Evolutionary conservation across 192 early-diverging fungal species (phyloP).

Genomic region (Mortierella claussenii): DNA sequence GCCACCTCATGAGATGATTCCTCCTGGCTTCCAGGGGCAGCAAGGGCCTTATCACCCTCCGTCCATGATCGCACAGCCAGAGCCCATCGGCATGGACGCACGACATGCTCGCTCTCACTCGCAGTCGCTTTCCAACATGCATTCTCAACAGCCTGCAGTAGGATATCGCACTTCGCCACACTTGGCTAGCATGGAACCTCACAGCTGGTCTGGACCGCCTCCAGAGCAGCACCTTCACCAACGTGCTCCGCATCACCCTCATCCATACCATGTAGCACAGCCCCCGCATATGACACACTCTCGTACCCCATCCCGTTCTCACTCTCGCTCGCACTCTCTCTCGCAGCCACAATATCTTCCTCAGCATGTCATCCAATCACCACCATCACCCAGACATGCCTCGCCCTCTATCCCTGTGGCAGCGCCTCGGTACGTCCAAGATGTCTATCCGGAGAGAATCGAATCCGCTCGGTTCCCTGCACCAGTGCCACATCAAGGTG

Average conservation of each 20-base stretch:
- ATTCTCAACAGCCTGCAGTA: background rate
- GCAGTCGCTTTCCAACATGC: slow-evolving; percentile 15
- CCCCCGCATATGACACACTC: slow-evolving; percentile 8
- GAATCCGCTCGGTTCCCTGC: slow-evolving; percentile 21
- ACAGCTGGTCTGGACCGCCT: background rate
- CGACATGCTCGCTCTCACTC: slow-evolving; percentile 9
- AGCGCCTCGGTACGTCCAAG: slow-evolving; percentile 21
- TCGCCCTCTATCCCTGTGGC: slow-evolving; percentile 9
- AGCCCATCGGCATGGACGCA: background rate
- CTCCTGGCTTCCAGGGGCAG: slow-evolving; percentile 10
- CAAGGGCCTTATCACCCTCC: background rate
- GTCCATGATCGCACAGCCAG: slow-evolving; percentile 8
- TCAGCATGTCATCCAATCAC: slow-evolving; percentile 19
- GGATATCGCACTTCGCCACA: slow-evolving; percentile 17
- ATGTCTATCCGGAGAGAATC: slow-evolving; percentile 14
- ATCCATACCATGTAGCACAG: slow-evolving; percentile 23
- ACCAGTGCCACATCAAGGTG: background rate
- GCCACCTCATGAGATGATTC: slow-evolving; percentile 14
- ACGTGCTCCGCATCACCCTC: slow-evolving; percentile 27
- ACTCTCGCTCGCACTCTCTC: slow-evolving; percentile 27
- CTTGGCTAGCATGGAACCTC: background rate
- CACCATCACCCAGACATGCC: slow-evolving; percentile 24
- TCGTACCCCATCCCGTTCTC: slow-evolving; percentile 18
- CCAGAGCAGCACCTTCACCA: slow-evolving; percentile 25
- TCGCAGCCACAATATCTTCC: slow-evolving; percentile 19